Evolutionary conservation across 345 rosid genomes (phyloP), one percentile per base, ranked within the genome.

Genomic region (Ceriops decandra): DNA sequence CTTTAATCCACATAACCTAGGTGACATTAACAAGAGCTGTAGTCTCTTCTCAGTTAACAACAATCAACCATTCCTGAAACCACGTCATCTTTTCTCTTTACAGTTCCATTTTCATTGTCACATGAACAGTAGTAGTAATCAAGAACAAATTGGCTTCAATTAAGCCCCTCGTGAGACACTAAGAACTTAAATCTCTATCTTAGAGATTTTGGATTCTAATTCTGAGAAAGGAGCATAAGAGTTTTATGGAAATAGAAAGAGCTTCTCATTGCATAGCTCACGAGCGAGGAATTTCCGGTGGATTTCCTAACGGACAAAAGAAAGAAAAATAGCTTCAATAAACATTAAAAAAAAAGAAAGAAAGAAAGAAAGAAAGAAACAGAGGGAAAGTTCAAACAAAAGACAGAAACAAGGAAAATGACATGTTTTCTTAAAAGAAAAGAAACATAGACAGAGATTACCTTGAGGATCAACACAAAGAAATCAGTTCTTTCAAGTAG

Each of bases 11-110:
- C 72, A 35, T 20, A 32, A 57, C 4, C 49, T 21, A 59, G 36
- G 36, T 66, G 54, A 32, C 60, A 59, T 66, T 57, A 60, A 58
- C 58, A 49, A 72, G 60, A 66, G 52, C 36, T 20, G 61, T 9
- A 52, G 19, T 9, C 26, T 66, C 35, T 26, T 61, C 19, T 7
- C 36, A 42, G 38, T 49, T 63, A 52, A 31, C 24, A 52, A 58
- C 60, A 49, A 30, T 7, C 54, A 59, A 52, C 3, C 21, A 26
- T 10, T 19, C 2, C 52, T 31, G 38, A 9, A 46, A 57, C 28
- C 59, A 10, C 9, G 4, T 15, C 26, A 27, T 24, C 59, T 2
- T 11, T 27, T 31, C 46, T 19, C 38, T 67, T 66, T 52, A 36
- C 26, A 24, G 33, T 17, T 54, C 1, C 10, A 61, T n/a, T 32